phyloP scores from a whole-genome alignment of 257 asterid genomes.

The Lycium ferocissimum region DNA sequence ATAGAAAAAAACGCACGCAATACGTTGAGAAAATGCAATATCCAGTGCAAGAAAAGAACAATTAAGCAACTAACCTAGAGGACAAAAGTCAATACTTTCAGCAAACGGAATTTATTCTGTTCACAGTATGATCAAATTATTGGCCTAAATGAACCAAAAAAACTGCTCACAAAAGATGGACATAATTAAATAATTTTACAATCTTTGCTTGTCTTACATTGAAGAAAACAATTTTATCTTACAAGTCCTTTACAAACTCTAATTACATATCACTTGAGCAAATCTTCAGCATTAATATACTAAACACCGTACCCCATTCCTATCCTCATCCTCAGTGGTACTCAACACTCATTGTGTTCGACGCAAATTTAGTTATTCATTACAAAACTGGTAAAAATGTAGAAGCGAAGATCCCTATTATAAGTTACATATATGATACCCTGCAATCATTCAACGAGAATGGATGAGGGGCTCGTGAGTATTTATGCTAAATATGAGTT shows the following conservation, averaged over 20 bases:
- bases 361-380: too few species aligned
- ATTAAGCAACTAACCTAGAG: slow-evolving; percentile 13
- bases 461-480: too few species aligned
- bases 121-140: slow-evolving; percentile 11
- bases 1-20: background rate
- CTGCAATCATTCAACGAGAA: too few species aligned
- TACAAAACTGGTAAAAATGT: too few species aligned
- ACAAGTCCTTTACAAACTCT: too few species aligned
- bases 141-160: background rate
- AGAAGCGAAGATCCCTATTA: too few species aligned
- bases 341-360: too few species aligned
- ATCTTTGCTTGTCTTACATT: background rate
- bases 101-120: background rate
- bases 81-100: background rate
- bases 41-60: background rate
- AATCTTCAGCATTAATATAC: too few species aligned
- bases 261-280: too few species aligned
- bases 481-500: background rate
- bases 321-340: too few species aligned
- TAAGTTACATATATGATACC: too few species aligned
- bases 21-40: background rate
- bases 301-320: too few species aligned
- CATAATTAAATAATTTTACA: background rate
- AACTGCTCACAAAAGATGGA: background rate
- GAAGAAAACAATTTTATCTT: background rate